Evolutionary conservation across 441 rosid genomes (phyloP).

Genomic region (Pelargonium cotyledonis): DNA sequence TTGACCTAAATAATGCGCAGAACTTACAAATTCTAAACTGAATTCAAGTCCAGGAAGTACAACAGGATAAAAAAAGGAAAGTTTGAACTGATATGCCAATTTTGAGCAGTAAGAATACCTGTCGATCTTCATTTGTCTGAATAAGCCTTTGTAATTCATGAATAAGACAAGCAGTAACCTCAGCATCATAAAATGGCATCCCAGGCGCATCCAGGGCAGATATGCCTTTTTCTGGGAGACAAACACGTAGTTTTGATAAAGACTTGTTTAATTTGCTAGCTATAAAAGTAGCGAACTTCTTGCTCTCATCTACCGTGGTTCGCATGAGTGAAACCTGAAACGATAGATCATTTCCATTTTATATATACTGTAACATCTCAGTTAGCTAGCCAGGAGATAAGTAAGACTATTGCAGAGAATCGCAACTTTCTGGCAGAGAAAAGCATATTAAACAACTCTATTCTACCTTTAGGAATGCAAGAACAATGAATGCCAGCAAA

Average conservation of each 20-base stretch:
- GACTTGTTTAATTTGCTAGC: constrained; percentile 72
- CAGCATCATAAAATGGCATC: constrained; percentile 76
- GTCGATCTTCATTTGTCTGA: constrained; percentile 49
- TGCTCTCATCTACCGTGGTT: constrained; percentile 74
- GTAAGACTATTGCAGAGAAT: not conserved
- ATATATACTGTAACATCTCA: not conserved
- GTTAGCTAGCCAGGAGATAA: not conserved
- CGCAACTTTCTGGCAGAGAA: not conserved
- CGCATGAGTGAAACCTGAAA: constrained; percentile 76
- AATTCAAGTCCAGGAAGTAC: constrained; percentile 15
- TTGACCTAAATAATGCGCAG: constrained; percentile 44
- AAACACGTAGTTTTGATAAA: constrained; percentile 51
- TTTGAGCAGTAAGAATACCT: constrained; percentile 38
- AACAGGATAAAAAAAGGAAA: not conserved
- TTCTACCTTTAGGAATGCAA: not conserved
- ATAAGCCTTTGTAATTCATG: constrained; percentile 55
- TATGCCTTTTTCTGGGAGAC: constrained; percentile 75
- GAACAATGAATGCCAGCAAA: not conserved
- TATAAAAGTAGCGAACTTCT: constrained; percentile 62
- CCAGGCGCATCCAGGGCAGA: constrained; percentile 81
- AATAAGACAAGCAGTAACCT: constrained; percentile 55
- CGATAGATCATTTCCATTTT: constrained; percentile 12
- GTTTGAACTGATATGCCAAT: constrained; percentile 8
- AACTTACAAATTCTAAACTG: constrained; percentile 17
- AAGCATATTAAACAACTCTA: not conserved